These are phyloP conservation scores for Isatis lusitanica DNA, from an alignment of 441 rosid genomes.

Conservation along the genomic window DNA sequence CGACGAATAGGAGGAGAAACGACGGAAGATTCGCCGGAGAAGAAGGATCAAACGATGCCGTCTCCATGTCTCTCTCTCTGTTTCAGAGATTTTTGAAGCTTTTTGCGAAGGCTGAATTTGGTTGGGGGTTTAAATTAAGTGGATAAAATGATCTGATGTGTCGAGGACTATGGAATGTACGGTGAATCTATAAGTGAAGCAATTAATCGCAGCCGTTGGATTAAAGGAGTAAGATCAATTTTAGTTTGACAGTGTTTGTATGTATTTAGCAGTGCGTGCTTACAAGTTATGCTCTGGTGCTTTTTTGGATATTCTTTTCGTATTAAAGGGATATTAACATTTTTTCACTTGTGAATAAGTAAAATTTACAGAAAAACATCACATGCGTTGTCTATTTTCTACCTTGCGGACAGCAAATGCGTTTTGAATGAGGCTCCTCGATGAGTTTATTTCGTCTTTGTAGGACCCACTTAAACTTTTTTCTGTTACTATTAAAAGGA, in stretches of 20 bases:
- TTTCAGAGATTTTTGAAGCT: background rate
- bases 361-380: background rate
- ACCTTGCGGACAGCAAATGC: background rate
- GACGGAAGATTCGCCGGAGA: slow-evolving; percentile 33
- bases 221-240: background rate
- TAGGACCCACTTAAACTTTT: background rate
- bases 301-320: slow-evolving; percentile 30
- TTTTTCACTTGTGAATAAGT: slow-evolving; percentile 1
- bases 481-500: no score
- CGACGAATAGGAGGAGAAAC: slow-evolving; percentile 52
- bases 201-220: slow-evolving; percentile 9
- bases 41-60: slow-evolving; percentile 15
- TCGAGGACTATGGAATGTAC: slow-evolving; percentile 2
- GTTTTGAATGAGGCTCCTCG: background rate
- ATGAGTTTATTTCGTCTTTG: background rate
- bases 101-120: background rate
- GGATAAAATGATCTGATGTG: background rate
- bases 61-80: slow-evolving; percentile 22
- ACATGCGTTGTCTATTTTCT: background rate
- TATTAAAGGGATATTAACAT: background rate
- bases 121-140: slow-evolving; percentile 13
- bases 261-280: background rate
- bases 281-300: slow-evolving; percentile 30
- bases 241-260: slow-evolving; percentile 2
- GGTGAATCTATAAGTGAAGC: background rate